phyloP scores from a whole-genome alignment of 2,329 filamentous ascomycete genomes.

The Clarireedia hainanense region DNA sequence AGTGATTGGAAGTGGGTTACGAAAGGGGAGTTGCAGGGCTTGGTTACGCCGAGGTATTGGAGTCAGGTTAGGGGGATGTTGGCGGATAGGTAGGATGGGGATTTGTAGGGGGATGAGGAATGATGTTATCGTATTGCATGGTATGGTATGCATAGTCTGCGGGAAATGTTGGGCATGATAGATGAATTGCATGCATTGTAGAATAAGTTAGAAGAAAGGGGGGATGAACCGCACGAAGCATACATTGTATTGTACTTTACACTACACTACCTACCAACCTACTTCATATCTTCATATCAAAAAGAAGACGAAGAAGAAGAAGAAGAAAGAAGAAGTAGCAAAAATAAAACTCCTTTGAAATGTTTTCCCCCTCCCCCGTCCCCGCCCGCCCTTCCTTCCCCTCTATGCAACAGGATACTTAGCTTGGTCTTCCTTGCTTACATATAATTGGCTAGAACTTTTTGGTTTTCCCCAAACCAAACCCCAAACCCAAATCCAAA shows the following conservation, averaged over 20 bases:
- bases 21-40: slow-evolving; percentile 72
- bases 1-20: slow-evolving; percentile 88
- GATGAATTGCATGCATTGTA: neutral
- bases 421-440: too few relatives aligned
- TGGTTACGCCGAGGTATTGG: slow-evolving; percentile 63
- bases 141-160: neutral
- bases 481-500: too few relatives aligned
- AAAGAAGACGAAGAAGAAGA: too few relatives aligned
- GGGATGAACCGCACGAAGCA: neutral
- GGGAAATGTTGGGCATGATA: neutral
- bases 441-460: too few relatives aligned
- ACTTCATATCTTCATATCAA: neutral
- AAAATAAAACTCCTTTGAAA: too few relatives aligned
- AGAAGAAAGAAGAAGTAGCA: too few relatives aligned
- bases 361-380: too few relatives aligned
- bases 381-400: too few relatives aligned
- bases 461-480: too few relatives aligned
- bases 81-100: slow-evolving; percentile 53
- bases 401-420: too few relatives aligned
- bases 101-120: neutral
- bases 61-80: slow-evolving; percentile 74
- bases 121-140: slow-evolving; percentile 9
- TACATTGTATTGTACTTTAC: neutral
- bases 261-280: neutral
- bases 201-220: neutral